These are phyloP conservation scores for Francoa sonchifolia DNA, from an alignment of 441 rosid species.

Conservation along the genomic window DNA sequence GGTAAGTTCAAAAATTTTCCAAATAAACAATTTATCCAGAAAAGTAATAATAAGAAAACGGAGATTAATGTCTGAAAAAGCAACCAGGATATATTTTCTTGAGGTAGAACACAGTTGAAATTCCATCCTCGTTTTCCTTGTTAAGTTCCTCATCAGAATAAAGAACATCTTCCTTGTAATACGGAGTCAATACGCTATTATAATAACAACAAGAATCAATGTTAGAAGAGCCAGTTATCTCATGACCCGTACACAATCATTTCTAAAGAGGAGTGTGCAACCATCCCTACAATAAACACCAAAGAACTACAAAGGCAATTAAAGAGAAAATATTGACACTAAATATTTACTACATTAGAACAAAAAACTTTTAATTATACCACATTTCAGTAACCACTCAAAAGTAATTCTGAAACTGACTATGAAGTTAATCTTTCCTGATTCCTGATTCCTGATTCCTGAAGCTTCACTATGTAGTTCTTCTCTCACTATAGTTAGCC, in stretches of 20 bases:
- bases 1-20: conserved; percentile 10
- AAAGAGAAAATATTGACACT: neutral
- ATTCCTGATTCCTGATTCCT: too few relatives aligned
- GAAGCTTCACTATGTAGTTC: too few relatives aligned
- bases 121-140: conserved; percentile 89
- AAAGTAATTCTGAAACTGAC: neutral
- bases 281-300: neutral
- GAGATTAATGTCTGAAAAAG: conserved; percentile 8
- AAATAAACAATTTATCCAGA: too few relatives aligned
- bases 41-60: conserved; percentile 9
- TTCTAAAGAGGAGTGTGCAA: neutral
- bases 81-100: conserved; percentile 90
- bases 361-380: too few relatives aligned
- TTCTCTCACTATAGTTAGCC: too few relatives aligned
- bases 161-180: conserved; percentile 81
- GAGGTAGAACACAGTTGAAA: conserved; percentile 69
- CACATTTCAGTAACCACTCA: neutral
- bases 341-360: neutral
- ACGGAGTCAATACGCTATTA: conserved; percentile 89
- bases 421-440: too few relatives aligned
- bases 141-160: conserved; percentile 79
- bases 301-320: neutral
- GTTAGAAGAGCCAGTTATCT: neutral
- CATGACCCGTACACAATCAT: neutral
- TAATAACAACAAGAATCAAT: conserved; percentile 4